phyloP scores from a whole-genome alignment of 495 filamentous ascomycete species.

The Penicillium pancosmium region DNA sequence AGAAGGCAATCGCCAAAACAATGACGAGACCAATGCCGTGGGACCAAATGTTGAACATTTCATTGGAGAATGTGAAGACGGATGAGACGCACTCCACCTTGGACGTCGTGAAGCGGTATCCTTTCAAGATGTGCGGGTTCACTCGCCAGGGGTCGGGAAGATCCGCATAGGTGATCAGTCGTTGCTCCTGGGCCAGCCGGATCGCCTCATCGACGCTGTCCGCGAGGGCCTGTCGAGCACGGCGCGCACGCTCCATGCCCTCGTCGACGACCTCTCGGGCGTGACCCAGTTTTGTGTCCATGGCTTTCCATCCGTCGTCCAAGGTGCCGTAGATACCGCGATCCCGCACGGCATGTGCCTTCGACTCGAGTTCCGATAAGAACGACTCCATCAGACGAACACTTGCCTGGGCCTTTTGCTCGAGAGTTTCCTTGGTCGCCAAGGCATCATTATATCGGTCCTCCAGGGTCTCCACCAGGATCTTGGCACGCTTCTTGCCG shows the following conservation, averaged over 20 bases:
- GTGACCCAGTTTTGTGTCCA: conserved; percentile 77
- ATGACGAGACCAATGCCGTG: conserved; percentile 85
- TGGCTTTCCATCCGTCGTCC: conserved; percentile 69
- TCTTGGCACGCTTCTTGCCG: conserved; percentile 77
- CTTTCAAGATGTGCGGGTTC: conserved; percentile 87
- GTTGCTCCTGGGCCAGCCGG: conserved; percentile 73
- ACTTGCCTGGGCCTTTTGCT: conserved; percentile 86
- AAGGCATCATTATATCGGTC: conserved; percentile 86
- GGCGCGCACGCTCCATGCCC: conserved; percentile 75
- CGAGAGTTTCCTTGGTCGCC: conserved; percentile 79
- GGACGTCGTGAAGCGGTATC: conserved; percentile 90
- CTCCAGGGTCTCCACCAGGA: conserved; percentile 95
- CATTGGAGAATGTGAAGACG: conserved; percentile 83
- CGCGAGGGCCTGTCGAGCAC: conserved; percentile 73
- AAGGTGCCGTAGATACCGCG: conserved; percentile 60
- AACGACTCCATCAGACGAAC: conserved; percentile 84
- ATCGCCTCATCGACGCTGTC: conserved; percentile 83
- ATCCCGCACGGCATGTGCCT: conserved; percentile 74
- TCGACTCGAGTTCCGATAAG: conserved; percentile 78
- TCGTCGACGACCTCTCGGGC: conserved; percentile 79
- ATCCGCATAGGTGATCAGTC: conserved; percentile 85
- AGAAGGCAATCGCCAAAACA: conserved; percentile 88
- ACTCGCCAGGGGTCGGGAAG: conserved; percentile 91
- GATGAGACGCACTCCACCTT: conserved; percentile 86
- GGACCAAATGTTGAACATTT: conserved; percentile 97